Evolutionary conservation across 371 early-diverging fungal species (phyloP), one percentile per base, ranked within the genome.

Genomic region (Mucor mucedo): DNA sequence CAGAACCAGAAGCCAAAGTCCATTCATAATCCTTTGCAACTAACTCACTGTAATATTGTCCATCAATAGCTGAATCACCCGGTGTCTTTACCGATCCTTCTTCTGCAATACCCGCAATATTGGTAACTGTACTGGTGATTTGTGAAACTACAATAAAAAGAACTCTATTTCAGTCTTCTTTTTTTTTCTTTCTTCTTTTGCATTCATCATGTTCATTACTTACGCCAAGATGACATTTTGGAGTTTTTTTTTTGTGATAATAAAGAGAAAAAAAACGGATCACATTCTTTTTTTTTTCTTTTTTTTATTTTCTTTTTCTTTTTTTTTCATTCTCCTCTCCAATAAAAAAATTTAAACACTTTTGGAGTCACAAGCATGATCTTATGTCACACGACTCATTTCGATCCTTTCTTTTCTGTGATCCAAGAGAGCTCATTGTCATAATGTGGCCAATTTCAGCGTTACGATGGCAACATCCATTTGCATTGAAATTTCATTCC

Each of bases 21-120:
- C 92, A 92, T 21, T 87, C 84, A 49, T 90, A 82, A 75, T 93
- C 93, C 59, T 87, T 69, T 40, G 78, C 79, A 45, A 77, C 74
- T 42, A 88, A 68, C 39, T 86, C 82, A 41, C 81, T 79, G 68
- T 66, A 88, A 58, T 83, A 80, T 59, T 85, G 79, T 32, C 82
- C 83, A 71, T 84, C 79, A 58, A 78, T 79, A 62, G 72, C 82
- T 49, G 85, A 77, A 2, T 85, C 82, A 52, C 84, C 87, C 16
- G 82, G 81, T 9, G 85, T 82, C 63, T 79, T 72, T 52, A 81
- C 70, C 21, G 61, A 44, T 30, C 72, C 74, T 14, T 76, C 81
- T 11, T 66, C 68, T 8, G 68, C 55, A 27, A 81, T 53, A 45
- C 81, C 81, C 16, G 81, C 70, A 29, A 81, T 73, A 54, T 76